Conservation (phyloP, 176 grass and related monocot genomes). For the Saccharum spontaneum region DNA sequence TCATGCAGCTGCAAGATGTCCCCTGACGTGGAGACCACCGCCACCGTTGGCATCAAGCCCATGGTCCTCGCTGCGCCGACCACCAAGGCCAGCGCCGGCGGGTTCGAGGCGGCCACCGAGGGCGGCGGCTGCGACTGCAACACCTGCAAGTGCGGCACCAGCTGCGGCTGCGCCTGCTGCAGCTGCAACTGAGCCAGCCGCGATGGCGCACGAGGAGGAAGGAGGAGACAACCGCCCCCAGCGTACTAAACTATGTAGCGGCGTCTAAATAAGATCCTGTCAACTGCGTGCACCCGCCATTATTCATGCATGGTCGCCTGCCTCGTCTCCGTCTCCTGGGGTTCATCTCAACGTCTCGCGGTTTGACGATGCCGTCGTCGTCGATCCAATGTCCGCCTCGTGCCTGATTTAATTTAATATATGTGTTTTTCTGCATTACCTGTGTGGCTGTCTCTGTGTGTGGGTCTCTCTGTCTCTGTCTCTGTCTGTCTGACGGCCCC, state of each 20-base stretch:
- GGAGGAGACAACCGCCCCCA: no score
- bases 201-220: constrained; percentile 6
- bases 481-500: not conserved
- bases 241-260: not conserved
- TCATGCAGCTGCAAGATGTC: constrained; percentile 57
- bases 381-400: not conserved
- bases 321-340: not conserved
- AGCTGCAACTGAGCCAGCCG: constrained; percentile 55
- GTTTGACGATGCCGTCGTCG: not conserved
- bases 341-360: not conserved
- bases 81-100: constrained; percentile 53
- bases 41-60: constrained; percentile 34
- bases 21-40: constrained; percentile 56
- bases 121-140: constrained; percentile 59
- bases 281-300: not conserved
- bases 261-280: constrained; percentile 43
- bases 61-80: constrained; percentile 40
- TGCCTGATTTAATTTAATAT: not conserved
- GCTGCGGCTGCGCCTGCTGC: constrained; percentile 70
- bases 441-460: not conserved
- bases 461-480: no score
- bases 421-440: not conserved
- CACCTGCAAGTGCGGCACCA: constrained; percentile 76
- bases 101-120: constrained; percentile 53
- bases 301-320: not conserved